Base-by-base conservation (phyloP, 2,329 filamentous ascomycete genomes). In the Microthyrium microscopicum region DNA sequence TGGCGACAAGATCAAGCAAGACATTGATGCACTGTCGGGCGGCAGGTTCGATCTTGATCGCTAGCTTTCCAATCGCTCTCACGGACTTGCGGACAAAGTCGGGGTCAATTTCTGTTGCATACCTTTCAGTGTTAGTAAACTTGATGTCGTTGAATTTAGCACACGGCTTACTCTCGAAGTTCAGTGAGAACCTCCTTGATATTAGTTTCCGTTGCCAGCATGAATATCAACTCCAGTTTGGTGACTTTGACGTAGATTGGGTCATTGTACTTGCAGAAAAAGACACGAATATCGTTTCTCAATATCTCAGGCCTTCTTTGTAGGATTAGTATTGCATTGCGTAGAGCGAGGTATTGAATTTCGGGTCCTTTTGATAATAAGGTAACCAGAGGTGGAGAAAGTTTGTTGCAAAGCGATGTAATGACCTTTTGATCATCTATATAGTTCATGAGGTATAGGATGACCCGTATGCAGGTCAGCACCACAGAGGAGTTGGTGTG, bases 191-290 rank as follows among this genome's bases (percentile, higher is more conserved):
- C 89, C 50, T 95, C 83, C 31, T 83, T 77, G 45, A 98, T 98
- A 52, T 98, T 98, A 47, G 77, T 79, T 56, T 94, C 84, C 21
- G 73, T 93, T 5, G 89, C 89, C 39, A 98, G 69, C 89, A 95
- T 98, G 57, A 98, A 98, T 44, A 98, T 95, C 45, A 98, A 70
- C 57, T 98, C 89, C 31, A 98, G 68, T 58, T 98, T 98, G 12
- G 89, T 98, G 33, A 98, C 89, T 57, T 98, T 98, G 59, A 98
- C 89, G 53, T 95, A 98, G 42, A 98, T 98, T 0, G 89, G 89
- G 50, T 98, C 89, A 54, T 98, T 98, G 59, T 98, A 98, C 65
- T 98, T 98, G 73, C 89, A 98, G 59, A 98, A 98, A 60, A 98
- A 98, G 20, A 98, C 89, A 29, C 89, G 74, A 41, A 98, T 95